Percentiles rank a stretch among this genome's conserved stretches.
Evolutionary conservation across 2,329 filamentous ascomycete genomes (phyloP).

Genomic region (Pseudogymnoascus sp.): DNA sequence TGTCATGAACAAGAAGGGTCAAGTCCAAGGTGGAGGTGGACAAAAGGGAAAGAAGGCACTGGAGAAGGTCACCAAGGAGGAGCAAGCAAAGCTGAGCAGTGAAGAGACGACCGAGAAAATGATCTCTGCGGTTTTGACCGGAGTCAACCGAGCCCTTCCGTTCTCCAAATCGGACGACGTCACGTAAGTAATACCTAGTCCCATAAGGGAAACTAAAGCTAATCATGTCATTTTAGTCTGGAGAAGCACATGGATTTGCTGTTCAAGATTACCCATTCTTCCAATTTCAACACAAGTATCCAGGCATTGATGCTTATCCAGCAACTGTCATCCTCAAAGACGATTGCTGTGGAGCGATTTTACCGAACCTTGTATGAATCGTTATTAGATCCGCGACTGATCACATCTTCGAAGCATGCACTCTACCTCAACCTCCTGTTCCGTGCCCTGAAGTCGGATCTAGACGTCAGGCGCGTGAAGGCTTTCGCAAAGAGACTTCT

Average conservation of each 20-base stretch:
- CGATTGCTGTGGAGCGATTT: constrained; percentile 80
- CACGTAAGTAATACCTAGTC: constrained; percentile 43
- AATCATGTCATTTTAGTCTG: constrained; percentile 44
- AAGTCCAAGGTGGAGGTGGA: constrained; percentile 47
- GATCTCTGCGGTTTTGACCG: constrained; percentile 82
- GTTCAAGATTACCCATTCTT: constrained; percentile 92
- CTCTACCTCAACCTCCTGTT: constrained; percentile 91
- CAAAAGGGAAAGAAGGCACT: constrained; percentile 45
- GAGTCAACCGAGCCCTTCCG: constrained; percentile 91
- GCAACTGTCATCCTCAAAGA: constrained; percentile 75
- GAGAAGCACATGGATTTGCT: constrained; percentile 88
- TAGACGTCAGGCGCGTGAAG: constrained; percentile 87
- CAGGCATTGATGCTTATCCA: constrained; percentile 94
- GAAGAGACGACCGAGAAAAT: constrained; percentile 70
- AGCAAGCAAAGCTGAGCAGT: constrained; percentile 32
- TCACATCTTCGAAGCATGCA: constrained; percentile 88
- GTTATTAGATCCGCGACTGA: constrained; percentile 78
- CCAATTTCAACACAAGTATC: constrained; percentile 97
- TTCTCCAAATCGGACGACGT: constrained; percentile 77
- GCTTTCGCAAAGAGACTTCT: constrained; percentile 92
- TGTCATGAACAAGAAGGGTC: constrained; percentile 42
- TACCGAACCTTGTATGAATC: constrained; percentile 96
- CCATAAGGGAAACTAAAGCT: constrained; percentile 10
- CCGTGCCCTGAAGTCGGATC: constrained; percentile 77
- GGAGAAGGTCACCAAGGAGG: constrained; percentile 31